A percentile compares a stretch with the other conserved stretches of the same genome.
phyloP scores from a whole-genome alignment of 2,329 filamentous ascomycete genomes.

The Bipolaris sorokiniana region DNA sequence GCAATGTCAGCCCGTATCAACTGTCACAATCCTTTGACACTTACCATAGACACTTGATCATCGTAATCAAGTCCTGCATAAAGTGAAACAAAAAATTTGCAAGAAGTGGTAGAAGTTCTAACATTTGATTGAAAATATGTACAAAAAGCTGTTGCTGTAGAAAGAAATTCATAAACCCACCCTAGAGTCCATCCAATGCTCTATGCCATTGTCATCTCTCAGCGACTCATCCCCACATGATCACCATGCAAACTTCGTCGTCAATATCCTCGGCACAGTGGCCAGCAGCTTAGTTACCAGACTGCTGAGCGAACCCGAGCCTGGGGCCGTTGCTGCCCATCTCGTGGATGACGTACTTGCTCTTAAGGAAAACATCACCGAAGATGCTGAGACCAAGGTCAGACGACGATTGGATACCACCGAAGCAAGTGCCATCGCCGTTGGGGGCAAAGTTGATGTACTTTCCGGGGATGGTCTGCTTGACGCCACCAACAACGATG shows the following conservation, averaged over 20 bases:
- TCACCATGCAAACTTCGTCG: neutral
- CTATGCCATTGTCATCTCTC: neutral
- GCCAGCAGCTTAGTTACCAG: constrained; percentile 25
- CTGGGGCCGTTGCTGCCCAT: constrained; percentile 42
- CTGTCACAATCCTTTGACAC: too few species aligned
- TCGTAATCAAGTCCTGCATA: neutral
- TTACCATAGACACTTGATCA: neutral
- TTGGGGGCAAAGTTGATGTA: constrained; percentile 62
- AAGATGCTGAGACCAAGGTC: constrained; percentile 71
- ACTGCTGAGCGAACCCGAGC: constrained; percentile 54
- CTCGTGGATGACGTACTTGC: constrained; percentile 70
- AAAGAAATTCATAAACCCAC: neutral
- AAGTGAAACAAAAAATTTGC: neutral
- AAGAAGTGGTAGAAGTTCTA: neutral
- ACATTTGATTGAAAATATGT: neutral
- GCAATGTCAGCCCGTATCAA: too few species aligned
- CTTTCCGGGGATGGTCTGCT: constrained; percentile 59
- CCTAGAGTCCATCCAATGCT: neutral
- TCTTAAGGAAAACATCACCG: constrained; percentile 81
- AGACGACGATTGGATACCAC: constrained; percentile 71
- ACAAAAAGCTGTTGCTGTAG: neutral
- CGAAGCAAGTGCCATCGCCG: constrained; percentile 66
- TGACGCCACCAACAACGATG: constrained; percentile 57
- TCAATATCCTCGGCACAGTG: neutral
- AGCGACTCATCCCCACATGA: neutral